Conservation (phyloP, 192 early-diverging fungal genomes). For the Spizellomyces sp. region DNA sequence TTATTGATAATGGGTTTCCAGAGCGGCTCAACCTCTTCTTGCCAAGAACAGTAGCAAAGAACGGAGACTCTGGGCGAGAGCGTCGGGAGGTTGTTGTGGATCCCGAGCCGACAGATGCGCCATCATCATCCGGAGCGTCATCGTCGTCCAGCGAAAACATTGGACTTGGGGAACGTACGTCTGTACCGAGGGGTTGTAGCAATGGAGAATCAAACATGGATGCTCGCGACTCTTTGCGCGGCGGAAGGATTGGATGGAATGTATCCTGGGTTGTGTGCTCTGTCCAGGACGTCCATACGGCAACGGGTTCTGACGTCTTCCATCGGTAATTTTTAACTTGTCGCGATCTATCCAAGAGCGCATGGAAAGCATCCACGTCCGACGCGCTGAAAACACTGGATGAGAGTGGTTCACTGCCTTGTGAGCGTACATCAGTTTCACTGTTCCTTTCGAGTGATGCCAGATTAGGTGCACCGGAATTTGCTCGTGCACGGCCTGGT, state of each 20-base stretch:
- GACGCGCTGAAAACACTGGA: conserved; percentile 9
- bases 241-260: conserved; percentile 13
- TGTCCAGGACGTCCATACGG: conserved; percentile 44
- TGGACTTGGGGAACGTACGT: conserved; percentile 45
- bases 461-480: not conserved
- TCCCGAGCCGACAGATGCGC: conserved; percentile 18
- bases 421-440: not conserved
- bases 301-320: conserved; percentile 40
- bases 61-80: conserved; percentile 9
- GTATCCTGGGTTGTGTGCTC: conserved; percentile 2
- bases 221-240: conserved; percentile 17
- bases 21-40: conserved; percentile 24
- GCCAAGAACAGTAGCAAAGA: conserved; percentile 11
- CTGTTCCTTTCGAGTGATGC: not conserved
- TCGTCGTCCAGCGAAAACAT: conserved; percentile 45
- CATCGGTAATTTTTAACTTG: conserved; percentile 49
- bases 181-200: conserved; percentile 1
- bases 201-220: conserved; percentile 23
- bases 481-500: not conserved
- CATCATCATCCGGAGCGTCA: conserved; percentile 36
- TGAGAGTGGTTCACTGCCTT: not conserved
- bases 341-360: conserved; percentile 38
- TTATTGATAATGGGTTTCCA: conserved; percentile 16
- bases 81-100: conserved; percentile 35
- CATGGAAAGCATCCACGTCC: conserved; percentile 20